Conservation (phyloP, 768 basidiomycete genomes). For the Boletus subcaerulescens region DNA sequence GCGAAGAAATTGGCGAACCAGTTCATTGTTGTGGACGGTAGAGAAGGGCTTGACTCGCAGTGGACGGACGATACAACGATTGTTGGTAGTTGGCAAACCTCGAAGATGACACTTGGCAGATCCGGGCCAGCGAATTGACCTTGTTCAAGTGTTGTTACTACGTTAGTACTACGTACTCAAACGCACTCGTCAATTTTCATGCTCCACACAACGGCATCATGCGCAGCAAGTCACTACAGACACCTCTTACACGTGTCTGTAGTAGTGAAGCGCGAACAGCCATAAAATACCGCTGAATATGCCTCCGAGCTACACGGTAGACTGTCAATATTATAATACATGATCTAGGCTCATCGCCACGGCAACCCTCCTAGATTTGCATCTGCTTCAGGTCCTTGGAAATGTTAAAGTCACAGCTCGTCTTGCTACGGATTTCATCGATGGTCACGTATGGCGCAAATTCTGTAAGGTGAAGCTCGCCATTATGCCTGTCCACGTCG, state of each 20-base stretch:
- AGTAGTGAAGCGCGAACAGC: background rate
- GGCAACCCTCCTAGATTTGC: slow-evolving; percentile 23
- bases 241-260: slow-evolving; percentile 1
- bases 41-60: slow-evolving; percentile 1
- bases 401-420: slow-evolving; percentile 72
- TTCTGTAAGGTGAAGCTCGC: slow-evolving; percentile 71
- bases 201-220: slow-evolving; percentile 19
- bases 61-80: background rate
- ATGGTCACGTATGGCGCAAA: slow-evolving; percentile 73
- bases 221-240: slow-evolving; percentile 8
- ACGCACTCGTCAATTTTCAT: slow-evolving; percentile 6
- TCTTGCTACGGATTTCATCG: slow-evolving; percentile 80
- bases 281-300: background rate
- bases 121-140: background rate
- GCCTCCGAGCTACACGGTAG: background rate
- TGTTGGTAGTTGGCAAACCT: background rate
- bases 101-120: background rate
- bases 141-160: background rate
- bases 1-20: slow-evolving; percentile 72
- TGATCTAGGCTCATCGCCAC: background rate
- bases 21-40: slow-evolving; percentile 48
- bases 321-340: background rate
- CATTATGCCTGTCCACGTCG: slow-evolving; percentile 70
- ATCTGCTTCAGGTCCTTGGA: slow-evolving; percentile 49
- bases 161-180: background rate